Base-by-base conservation (phyloP, 1,139 yeast species). In the Candida labiduridarum region DNA sequence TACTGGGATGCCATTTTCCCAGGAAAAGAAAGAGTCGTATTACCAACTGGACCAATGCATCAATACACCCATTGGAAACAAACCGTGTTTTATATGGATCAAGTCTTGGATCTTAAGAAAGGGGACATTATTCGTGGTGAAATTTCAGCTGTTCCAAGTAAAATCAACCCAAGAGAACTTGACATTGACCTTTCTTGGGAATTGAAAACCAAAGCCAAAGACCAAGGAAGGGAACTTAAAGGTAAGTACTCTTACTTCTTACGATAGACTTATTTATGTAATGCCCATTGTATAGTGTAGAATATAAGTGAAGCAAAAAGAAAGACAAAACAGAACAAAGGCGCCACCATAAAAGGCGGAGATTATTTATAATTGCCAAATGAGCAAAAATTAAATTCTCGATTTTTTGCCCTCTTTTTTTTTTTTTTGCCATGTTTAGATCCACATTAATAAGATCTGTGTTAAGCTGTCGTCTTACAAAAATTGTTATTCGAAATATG, bases 51-150 rank as follows among this genome's bases (percentile, higher is more conserved):
- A 31, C 94, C 96, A 41, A 87, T 85, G 76, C 82, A 85, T 48
- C 80, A 82, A 57, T 87, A 87, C 72, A 89, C 96, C 25, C 96
- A 89, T 67, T 95, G 99, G 99, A 95, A 94, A 69, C 99, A 94
- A 74, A 89, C 97, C 16, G 96, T 94, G 1, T 91, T 95, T 72
- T 95, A 94, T 71, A 80, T 94, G 67, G 84, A 83, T 62, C 90
- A 89, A 62, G 96, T 89, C 33, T 72, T 92, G 58, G 88, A 87
- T 64, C 74, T 90, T 57, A 87, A 85, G 65, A 78, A 80, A 58
- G 96, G 94, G 51, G 99, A 94, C 61, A 65, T 67, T 36, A 77
- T 95, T 57, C 78, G 80, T 52, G 96, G 98, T 46, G 73, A 74
- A 38, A 74, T 94, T 54, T 81, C 87, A 7, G 85, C 90, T 55